Percentiles rank a stretch among this genome's conserved stretches.
Conservation (phyloP, 352 stramenopile species). For the Phytophthora megakarya region DNA sequence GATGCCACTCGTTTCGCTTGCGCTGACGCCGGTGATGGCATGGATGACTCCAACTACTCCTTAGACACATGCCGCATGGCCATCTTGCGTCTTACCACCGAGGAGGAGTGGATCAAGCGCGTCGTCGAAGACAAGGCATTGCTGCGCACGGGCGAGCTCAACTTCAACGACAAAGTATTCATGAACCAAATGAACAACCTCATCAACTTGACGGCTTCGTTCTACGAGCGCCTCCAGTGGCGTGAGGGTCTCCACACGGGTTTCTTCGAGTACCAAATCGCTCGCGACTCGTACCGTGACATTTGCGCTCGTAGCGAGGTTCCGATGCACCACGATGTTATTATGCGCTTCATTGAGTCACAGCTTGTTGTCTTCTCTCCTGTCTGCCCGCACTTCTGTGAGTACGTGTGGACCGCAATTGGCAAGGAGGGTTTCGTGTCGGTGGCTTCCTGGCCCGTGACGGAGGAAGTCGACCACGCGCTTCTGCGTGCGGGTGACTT, state of each 20-base stretch:
- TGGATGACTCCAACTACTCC: slow-evolving; percentile 99
- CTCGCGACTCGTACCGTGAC: slow-evolving; percentile 97
- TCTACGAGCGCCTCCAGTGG: slow-evolving; percentile 93
- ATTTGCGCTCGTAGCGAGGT: slow-evolving; percentile 88
- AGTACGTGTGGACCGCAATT: slow-evolving; percentile 93
- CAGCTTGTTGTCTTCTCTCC: slow-evolving; percentile 95
- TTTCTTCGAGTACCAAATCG: slow-evolving; percentile 99
- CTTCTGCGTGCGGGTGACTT: slow-evolving; percentile 94
- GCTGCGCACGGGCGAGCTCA: slow-evolving; percentile 78
- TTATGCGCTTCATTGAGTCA: slow-evolving; percentile 94
- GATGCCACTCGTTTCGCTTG: slow-evolving; percentile 98
- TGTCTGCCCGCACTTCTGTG: slow-evolving; percentile 95
- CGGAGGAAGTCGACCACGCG: slow-evolving; percentile 91
- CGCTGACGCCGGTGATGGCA: slow-evolving; percentile 96
- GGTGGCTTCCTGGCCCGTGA: slow-evolving; percentile 86
- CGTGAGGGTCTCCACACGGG: slow-evolving; percentile 97
- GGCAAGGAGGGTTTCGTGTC: slow-evolving; percentile 93
- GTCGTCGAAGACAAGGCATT: slow-evolving; percentile 85
- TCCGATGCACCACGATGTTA: slow-evolving; percentile 93
- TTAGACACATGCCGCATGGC: slow-evolving; percentile 97
- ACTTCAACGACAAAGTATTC: slow-evolving; percentile 95
- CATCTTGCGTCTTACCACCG: slow-evolving; percentile 96
- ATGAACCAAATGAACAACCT: slow-evolving; percentile 97
- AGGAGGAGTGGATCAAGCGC: slow-evolving; percentile 98
- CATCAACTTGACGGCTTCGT: slow-evolving; percentile 89